A percentile compares a stretch with the other conserved stretches of the same genome.
phyloP scores from a whole-genome alignment of 345 rosid species.

The Bruguiera parviflora region DNA sequence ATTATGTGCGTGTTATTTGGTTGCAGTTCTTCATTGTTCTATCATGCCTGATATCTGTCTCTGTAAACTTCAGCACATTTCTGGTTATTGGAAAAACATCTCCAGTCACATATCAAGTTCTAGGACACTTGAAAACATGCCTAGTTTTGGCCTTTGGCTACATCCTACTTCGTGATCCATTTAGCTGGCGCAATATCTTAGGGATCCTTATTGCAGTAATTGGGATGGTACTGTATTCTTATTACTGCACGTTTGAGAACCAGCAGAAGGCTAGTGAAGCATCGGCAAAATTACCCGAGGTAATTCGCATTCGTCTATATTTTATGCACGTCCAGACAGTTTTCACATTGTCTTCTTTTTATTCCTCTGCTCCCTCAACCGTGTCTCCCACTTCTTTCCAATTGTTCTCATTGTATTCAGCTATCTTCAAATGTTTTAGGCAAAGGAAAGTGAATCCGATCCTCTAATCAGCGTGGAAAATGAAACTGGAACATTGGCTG shows the following conservation, averaged over 20 bases:
- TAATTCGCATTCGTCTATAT: conserved; percentile 16
- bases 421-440: conserved; percentile 36
- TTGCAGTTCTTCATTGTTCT: conserved; percentile 99
- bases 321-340: background rate
- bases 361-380: background rate
- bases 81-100: conserved; percentile 98
- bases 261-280: conserved; percentile 81
- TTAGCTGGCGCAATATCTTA: conserved; percentile 93
- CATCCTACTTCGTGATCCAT: conserved; percentile 83
- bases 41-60: conserved; percentile 96
- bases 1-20: conserved; percentile 18
- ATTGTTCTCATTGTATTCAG: conserved; percentile 1
- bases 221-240: conserved; percentile 96
- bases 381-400: background rate
- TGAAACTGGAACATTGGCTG: conserved; percentile 62
- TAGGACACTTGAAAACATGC: conserved; percentile 99
- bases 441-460: conserved; percentile 76
- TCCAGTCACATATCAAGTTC: conserved; percentile 98
- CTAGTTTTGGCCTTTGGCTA: conserved; percentile 97
- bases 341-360: background rate
- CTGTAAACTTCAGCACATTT: conserved; percentile 99
- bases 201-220: conserved; percentile 88
- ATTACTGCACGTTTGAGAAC: conserved; percentile 62
- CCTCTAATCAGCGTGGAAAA: conserved; percentile 70
- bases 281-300: conserved; percentile 71